Evolutionary conservation across 2,329 filamentous ascomycete genomes (phyloP).

Genomic region (Epichloe coenophiala): DNA sequence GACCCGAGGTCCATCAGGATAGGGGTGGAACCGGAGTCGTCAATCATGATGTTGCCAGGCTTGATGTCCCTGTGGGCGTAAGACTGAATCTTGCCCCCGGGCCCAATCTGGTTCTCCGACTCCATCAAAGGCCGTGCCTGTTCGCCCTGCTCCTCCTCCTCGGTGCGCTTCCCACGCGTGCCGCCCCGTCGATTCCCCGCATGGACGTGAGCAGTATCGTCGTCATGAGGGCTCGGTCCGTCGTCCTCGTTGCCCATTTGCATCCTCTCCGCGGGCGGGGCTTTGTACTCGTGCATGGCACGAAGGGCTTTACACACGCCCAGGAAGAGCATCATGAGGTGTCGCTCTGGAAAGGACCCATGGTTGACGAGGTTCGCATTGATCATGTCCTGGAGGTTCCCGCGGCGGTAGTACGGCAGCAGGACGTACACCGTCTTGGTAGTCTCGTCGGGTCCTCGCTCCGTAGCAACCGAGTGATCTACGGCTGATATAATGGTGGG

Average conservation of each 20-base stretch:
- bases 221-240: constrained; percentile 18
- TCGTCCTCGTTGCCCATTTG: constrained; percentile 33
- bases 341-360: constrained; percentile 73
- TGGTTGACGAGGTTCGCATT: constrained; percentile 98
- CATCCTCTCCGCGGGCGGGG: constrained; percentile 34
- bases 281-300: constrained; percentile 78
- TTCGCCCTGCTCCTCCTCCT: constrained; percentile 56
- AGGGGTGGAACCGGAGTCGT: constrained; percentile 73
- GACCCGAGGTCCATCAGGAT: constrained; percentile 98
- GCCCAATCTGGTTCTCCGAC: constrained; percentile 50
- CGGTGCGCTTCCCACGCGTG: constrained; percentile 30
- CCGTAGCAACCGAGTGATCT: constrained; percentile 70
- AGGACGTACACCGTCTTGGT: constrained; percentile 94
- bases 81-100: constrained; percentile 53
- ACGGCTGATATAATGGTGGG: constrained; percentile 77
- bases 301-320: constrained; percentile 81
- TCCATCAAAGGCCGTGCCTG: constrained; percentile 79
- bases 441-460: constrained; percentile 48
- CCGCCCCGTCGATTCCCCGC: no score
- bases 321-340: constrained; percentile 79
- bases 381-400: constrained; percentile 95
- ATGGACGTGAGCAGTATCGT: constrained; percentile 7
- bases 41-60: constrained; percentile 97
- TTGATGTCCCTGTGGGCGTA: constrained; percentile 97
- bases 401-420: constrained; percentile 85